Conservation (phyloP, 2,329 filamentous ascomycete genomes). For the Clonostachys sp. region DNA sequence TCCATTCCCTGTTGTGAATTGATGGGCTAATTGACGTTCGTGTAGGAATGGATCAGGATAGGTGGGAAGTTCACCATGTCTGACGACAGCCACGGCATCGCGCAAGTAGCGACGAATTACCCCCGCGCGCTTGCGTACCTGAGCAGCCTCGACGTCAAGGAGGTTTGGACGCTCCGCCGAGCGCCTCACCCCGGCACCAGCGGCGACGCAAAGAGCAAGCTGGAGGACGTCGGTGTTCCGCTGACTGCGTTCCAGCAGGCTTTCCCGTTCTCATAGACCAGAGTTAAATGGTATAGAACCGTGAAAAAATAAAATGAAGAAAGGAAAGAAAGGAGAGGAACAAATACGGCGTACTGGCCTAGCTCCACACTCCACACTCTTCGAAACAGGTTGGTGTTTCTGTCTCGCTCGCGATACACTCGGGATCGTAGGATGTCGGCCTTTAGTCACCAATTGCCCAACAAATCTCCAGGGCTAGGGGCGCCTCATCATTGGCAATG, state of each 20-base stretch:
- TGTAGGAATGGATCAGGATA: conserved; percentile 65
- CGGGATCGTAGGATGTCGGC: no score
- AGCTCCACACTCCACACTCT: no score
- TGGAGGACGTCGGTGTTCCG: conserved; percentile 38
- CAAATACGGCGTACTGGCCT: no score
- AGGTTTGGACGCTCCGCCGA: conserved; percentile 54
- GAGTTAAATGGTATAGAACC: no score
- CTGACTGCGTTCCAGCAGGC: conserved; percentile 30
- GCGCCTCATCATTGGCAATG: not conserved
- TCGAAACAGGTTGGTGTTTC: no score
- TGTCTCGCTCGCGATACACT: no score
- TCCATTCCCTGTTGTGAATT: not conserved
- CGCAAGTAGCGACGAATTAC: conserved; percentile 87
- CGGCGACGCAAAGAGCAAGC: conserved; percentile 21
- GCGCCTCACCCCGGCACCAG: conserved; percentile 17
- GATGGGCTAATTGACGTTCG: not conserved
- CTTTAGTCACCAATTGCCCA: no score
- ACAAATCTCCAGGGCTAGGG: not conserved
- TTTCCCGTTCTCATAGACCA: conserved; percentile 7
- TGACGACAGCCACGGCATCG: conserved; percentile 89
- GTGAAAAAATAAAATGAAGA: no score
- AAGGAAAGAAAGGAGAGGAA: no score
- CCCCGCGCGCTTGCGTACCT: conserved; percentile 65
- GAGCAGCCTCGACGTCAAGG: conserved; percentile 56
- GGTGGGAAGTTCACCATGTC: conserved; percentile 85